phyloP scores from a whole-genome alignment of 257 asterid species.

The Apocynum venetum region DNA sequence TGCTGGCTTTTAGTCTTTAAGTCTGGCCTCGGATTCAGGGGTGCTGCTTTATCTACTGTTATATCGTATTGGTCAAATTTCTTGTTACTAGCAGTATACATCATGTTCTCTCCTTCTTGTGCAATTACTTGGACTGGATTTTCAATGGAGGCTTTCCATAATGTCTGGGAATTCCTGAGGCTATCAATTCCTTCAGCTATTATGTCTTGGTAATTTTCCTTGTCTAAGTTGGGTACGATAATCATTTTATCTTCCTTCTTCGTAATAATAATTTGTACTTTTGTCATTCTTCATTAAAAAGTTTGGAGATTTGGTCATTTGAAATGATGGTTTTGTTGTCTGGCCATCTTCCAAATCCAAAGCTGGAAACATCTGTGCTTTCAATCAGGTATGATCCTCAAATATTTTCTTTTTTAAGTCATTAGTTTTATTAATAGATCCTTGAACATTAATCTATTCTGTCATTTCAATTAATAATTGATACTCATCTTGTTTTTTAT shows the following conservation, averaged over 20 bases:
- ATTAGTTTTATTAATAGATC: not conserved
- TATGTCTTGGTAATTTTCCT: conserved; percentile 16
- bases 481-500: too few relatives aligned
- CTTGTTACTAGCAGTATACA: conserved; percentile 6
- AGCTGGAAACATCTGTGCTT: conserved; percentile 21
- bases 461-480: too few relatives aligned
- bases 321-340: not conserved
- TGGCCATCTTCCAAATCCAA: conserved; percentile 19
- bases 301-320: not conserved
- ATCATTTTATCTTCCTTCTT: too few relatives aligned
- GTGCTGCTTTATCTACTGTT: conserved; percentile 65
- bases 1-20: conserved; percentile 70
- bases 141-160: conserved; percentile 6
- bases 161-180: conserved; percentile 14
- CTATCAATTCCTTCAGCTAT: conserved; percentile 20
- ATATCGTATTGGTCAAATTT: conserved; percentile 18
- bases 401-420: too few relatives aligned
- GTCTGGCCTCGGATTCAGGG: conserved; percentile 59
- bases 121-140: not conserved
- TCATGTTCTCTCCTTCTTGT: conserved; percentile 11
- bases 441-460: too few relatives aligned
- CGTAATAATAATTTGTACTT: too few relatives aligned
- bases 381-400: conserved; percentile 10
- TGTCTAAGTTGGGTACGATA: too few relatives aligned
- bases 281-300: not conserved